These are phyloP conservation scores for Sindora glabra DNA, from an alignment of 306 rosid genomes.

Conservation along the genomic window DNA sequence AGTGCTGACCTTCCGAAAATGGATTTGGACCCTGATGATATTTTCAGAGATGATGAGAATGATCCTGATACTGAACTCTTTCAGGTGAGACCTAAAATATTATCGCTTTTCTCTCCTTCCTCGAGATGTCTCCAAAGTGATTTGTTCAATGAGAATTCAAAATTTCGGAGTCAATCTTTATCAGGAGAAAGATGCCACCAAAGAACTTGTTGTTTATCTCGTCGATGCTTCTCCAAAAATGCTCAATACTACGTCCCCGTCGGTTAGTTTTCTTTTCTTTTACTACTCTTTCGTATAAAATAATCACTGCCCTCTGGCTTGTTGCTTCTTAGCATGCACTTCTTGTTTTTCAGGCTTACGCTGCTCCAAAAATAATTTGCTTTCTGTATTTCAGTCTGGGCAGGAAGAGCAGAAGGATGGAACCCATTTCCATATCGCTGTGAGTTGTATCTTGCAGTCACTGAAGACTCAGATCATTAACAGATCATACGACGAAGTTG, in stretches of 20 bases:
- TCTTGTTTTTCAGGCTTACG: too few relatives aligned
- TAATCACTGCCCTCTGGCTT: too few relatives aligned
- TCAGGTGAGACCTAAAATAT: slow-evolving; percentile 19
- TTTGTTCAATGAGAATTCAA: background rate
- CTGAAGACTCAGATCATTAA: slow-evolving; percentile 69
- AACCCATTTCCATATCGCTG: slow-evolving; percentile 66
- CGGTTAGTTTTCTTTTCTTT: slow-evolving; percentile 40
- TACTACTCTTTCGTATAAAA: too few relatives aligned
- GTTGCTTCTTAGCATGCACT: background rate
- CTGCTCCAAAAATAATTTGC: background rate
- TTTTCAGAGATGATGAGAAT: slow-evolving; percentile 85
- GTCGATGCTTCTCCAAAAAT: slow-evolving; percentile 93
- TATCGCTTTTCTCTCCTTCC: background rate
- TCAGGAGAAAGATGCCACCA: slow-evolving; percentile 56
- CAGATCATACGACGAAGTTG: slow-evolving; percentile 69
- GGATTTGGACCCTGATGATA: slow-evolving; percentile 73
- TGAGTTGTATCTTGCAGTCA: slow-evolving; percentile 54
- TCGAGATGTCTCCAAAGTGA: too few relatives aligned
- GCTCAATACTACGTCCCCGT: slow-evolving; percentile 45
- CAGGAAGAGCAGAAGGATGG: slow-evolving; percentile 43
- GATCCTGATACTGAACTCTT: slow-evolving; percentile 39
- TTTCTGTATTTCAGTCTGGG: background rate
- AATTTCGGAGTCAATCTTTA: background rate
- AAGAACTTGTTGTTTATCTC: slow-evolving; percentile 63
- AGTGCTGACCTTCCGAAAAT: background rate